Evolutionary conservation across 768 basidiomycete genomes (phyloP), one percentile per base, ranked within the genome.

Genomic region (Tricholoma furcatifolium): DNA sequence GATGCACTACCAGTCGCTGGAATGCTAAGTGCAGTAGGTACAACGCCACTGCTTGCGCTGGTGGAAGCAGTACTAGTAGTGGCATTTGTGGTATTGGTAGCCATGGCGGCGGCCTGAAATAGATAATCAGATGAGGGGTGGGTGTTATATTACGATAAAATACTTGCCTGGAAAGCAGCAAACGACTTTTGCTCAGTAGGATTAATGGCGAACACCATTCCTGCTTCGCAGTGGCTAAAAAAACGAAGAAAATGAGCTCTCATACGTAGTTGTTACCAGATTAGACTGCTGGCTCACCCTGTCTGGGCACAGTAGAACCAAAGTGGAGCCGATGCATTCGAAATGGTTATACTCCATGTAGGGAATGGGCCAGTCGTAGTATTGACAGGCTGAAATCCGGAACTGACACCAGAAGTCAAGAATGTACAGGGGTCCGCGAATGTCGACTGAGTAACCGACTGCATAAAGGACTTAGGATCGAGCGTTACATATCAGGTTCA

Each of bases 161-260:
- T 40, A 43, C 49, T 44, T 65, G 69, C 74, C 70, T 77, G 73
- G 77, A 78, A 85, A 20, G 66, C 67, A 1, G 61, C 71, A 55
- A 78, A 82, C 44, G 66, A 73, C 70, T 79, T 80, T 18, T 67
- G 62, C 5, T 70, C 62, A 12, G 73, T 75, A 11, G 78, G 75
- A 63, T 84, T 83, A 27, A 84, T 66, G 20, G 82, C 77, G 66
- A 85, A 84, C 43, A 85, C 83, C 83, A 84, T 83, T 58, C 83
- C 83, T 5, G 43, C 23, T 30, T 68, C 53, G 63, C 83, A 86
- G 64, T 82, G 81, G 53, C 70, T 77, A 51, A 44, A 51, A 20
- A 8, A 38, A n/a, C n/a, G 2, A 46, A 14, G 53, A 53, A n/a
- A 45, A 43, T 2, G 51, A 35, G 38, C 6, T 10, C 23, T 10